These are phyloP conservation scores for Viola pubescens DNA, from an alignment of 441 rosid genomes.

Conservation along the genomic window DNA sequence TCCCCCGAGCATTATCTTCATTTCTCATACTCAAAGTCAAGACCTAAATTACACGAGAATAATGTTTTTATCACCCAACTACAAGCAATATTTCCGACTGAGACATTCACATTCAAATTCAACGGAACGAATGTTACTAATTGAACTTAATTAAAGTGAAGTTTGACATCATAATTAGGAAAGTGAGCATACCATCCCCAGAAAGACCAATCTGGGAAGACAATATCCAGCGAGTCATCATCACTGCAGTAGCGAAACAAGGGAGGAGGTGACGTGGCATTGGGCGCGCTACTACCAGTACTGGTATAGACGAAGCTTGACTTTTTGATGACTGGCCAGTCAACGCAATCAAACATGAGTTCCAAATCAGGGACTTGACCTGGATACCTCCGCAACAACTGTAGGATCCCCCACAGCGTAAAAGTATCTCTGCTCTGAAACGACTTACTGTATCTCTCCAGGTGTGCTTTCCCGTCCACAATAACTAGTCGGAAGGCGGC, in stretches of 20 bases:
- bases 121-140: background rate
- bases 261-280: conserved; percentile 39
- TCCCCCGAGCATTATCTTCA: no score
- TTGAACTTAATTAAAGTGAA: background rate
- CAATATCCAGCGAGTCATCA: conserved; percentile 40
- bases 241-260: conserved; percentile 58
- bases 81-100: no score
- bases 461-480: conserved; percentile 42
- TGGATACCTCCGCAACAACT: conserved; percentile 50
- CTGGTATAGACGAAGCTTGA: background rate
- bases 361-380: conserved; percentile 58
- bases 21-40: no score
- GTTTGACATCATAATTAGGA: no score
- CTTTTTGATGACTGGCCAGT: conserved; percentile 48
- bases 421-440: conserved; percentile 58
- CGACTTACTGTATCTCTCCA: conserved; percentile 30
- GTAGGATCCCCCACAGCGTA: conserved; percentile 64
- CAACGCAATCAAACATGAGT: conserved; percentile 63
- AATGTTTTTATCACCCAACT: no score
- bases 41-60: no score
- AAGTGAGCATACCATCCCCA: conserved; percentile 57
- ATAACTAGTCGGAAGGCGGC: conserved; percentile 49
- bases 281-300: conserved; percentile 19
- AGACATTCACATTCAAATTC: no score
- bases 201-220: conserved; percentile 73